phyloP scores from a whole-genome alignment of 1,284 basidiomycete species.

The Ceraceosorus guamensis region DNA sequence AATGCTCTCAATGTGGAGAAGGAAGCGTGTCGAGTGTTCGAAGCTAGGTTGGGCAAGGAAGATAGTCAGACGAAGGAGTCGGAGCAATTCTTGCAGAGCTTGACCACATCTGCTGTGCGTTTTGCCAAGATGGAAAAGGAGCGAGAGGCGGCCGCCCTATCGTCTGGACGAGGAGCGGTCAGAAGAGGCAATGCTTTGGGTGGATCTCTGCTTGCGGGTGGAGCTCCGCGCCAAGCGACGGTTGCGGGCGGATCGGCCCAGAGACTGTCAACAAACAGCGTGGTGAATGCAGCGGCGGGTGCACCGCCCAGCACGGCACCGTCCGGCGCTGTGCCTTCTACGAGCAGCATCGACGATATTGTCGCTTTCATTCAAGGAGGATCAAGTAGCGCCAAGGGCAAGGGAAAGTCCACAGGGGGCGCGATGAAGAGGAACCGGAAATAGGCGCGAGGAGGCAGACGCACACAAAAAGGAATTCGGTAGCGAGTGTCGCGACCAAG shows the following conservation, averaged over 20 bases:
- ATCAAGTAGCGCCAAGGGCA: slow-evolving; percentile 15
- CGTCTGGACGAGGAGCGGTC: slow-evolving; percentile 8
- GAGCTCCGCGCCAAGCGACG: neutral
- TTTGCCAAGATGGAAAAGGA: slow-evolving; percentile 40
- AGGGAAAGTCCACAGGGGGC: slow-evolving; percentile 13
- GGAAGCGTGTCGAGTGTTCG: slow-evolving; percentile 42
- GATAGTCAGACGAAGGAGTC: slow-evolving; percentile 44
- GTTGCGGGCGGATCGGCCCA: neutral
- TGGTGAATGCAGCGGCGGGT: slow-evolving; percentile 8
- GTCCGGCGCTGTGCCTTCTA: slow-evolving; percentile 3
- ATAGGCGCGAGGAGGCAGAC: neutral
- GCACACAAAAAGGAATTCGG: no score
- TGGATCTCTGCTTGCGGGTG: slow-evolving; percentile 10
- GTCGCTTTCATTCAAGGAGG: slow-evolving; percentile 42
- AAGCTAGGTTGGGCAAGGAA: slow-evolving; percentile 41
- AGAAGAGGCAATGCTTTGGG: slow-evolving; percentile 8
- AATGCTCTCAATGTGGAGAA: slow-evolving; percentile 40
- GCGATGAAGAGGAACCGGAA: neutral
- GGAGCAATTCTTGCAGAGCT: slow-evolving; percentile 36
- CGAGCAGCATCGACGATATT: slow-evolving; percentile 37
- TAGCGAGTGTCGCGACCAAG: no score
- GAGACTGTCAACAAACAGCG: slow-evolving; percentile 2
- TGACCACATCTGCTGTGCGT: slow-evolving; percentile 41
- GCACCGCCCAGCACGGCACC: neutral
- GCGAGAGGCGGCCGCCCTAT: slow-evolving; percentile 1